Evolutionary conservation across 2,329 filamentous ascomycete genomes (phyloP), one percentile per base, ranked within the genome.

Genomic region (Myriosclerotinia scirpicola): DNA sequence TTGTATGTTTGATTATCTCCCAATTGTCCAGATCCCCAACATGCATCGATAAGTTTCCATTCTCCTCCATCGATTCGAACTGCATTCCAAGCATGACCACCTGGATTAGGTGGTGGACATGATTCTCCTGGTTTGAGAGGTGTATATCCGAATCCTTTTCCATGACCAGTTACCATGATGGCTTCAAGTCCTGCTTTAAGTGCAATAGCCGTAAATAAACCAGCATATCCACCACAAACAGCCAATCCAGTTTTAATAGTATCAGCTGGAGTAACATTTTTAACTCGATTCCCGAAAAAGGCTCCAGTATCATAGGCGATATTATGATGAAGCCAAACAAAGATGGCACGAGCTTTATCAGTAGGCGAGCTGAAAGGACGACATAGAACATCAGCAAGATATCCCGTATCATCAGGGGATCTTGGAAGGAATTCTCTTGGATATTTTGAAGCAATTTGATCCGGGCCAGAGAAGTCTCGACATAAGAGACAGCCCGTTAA

Each of bases 251-350:
- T 84, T 40, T 87, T 83, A 14, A 98, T 85, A 0, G 90, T 94
- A 42, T 89, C 86, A 44, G 88, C 85, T 0, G 92, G 89, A 0
- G 87, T 89, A 53, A 87, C 87, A 9, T 84, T 81, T 69, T 87
- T 83, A 42, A 96, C 81, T 56, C 81, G 87, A 46, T 88, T 85
- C 66, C 83, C 85, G 75, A 96, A 96, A 80, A 97, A 96, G 34
- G 88, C 85, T 36, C 86, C 83, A 0, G 87, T 87, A 76, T 98
- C 92, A 76, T 98, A 99, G 56, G 83, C 84, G 67, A 99, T 88
- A 73, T 98, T 98, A 78, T 98, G 89, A 78, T 98, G 94, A 52
- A 93, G 87, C 95, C 95, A 99, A 1, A 91, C 92, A 76, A 98
- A 98, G 68, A 99, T 91, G 2, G 88, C 92, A 38, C 95, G 85